Conservation (phyloP, 1,284 basidiomycete genomes). For the Trametes polyzona region DNA sequence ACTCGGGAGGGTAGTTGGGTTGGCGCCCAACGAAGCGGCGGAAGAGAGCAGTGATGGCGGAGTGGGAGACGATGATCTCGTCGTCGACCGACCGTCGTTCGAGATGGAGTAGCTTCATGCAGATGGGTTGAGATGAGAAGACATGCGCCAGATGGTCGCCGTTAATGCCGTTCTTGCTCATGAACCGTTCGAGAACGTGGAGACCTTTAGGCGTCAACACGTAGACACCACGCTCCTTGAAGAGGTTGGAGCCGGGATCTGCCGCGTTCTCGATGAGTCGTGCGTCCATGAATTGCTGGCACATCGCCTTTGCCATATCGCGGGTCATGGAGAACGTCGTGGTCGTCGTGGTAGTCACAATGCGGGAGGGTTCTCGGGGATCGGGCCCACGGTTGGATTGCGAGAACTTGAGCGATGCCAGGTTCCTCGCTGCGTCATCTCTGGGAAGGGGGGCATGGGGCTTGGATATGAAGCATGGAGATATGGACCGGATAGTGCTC, state of each 20-base stretch:
- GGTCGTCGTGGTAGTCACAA: conserved; percentile 98
- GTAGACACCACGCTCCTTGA: conserved; percentile 98
- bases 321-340: conserved; percentile 99
- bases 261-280: conserved; percentile 96
- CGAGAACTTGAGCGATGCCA: conserved; percentile 96
- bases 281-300: conserved; percentile 99
- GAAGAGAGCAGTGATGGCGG: conserved; percentile 94
- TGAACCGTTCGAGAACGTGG: conserved; percentile 98
- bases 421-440: conserved; percentile 93
- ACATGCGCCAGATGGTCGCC: conserved; percentile 91
- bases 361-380: conserved; percentile 94
- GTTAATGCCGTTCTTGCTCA: conserved; percentile 98
- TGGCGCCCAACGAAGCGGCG: conserved; percentile 89
- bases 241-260: conserved; percentile 84
- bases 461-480: neutral
- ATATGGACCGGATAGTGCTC: conserved; percentile 40
- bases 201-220: conserved; percentile 96
- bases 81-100: conserved; percentile 93
- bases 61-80: conserved; percentile 95
- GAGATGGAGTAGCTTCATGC: conserved; percentile 96
- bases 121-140: conserved; percentile 94
- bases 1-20: conserved; percentile 73
- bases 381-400: conserved; percentile 98
- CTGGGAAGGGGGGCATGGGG: conserved; percentile 44
- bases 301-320: conserved; percentile 99